These are phyloP conservation scores for Remersonia thermophila DNA, from an alignment of 2,329 filamentous ascomycete genomes.

Conservation along the genomic window DNA sequence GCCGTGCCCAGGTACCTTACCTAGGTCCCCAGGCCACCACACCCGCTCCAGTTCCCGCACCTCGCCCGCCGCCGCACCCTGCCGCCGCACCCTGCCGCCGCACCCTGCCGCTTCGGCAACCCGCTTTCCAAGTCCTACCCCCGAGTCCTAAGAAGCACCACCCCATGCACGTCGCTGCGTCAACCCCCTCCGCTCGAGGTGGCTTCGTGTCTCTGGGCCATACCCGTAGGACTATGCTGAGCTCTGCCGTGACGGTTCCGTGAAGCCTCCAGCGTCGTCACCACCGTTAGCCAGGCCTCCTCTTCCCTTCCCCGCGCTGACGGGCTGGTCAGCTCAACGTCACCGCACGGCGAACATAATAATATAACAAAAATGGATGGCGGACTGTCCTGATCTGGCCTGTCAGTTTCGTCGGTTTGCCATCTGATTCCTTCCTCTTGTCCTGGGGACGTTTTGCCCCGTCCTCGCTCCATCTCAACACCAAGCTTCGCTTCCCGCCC, in stretches of 20 bases:
- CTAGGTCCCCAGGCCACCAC: too few relatives aligned
- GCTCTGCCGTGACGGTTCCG: conserved; percentile 6
- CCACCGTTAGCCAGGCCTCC: too few relatives aligned
- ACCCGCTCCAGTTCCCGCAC: too few relatives aligned
- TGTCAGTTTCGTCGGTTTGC: conserved; percentile 1
- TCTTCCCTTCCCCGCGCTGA: not conserved
- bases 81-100: conserved; percentile 5
- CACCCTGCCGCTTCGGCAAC: not conserved
- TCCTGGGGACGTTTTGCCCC: too few relatives aligned
- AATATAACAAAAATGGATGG: conserved; percentile 21
- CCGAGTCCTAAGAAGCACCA: conserved; percentile 6
- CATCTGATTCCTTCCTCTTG: not conserved
- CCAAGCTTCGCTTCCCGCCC: too few relatives aligned
- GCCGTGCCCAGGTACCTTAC: too few relatives aligned
- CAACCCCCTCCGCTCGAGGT: conserved; percentile 2
- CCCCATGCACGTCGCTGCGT: conserved; percentile 6
- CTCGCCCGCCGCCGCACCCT: conserved; percentile 9
- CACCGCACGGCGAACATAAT: conserved; percentile 1
- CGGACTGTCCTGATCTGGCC: conserved; percentile 11
- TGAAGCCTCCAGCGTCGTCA: conserved; percentile 3
- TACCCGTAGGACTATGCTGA: conserved; percentile 14
- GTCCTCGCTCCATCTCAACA: too few relatives aligned
- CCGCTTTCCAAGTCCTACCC: conserved; percentile 11
- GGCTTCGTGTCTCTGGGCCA: not conserved
- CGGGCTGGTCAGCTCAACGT: too few relatives aligned